A percentile compares a stretch with the other conserved stretches of the same genome.
These are phyloP conservation scores for Coemansia sp. DNA, from an alignment of 192 early-diverging fungal genomes.

Conservation along the genomic window DNA sequence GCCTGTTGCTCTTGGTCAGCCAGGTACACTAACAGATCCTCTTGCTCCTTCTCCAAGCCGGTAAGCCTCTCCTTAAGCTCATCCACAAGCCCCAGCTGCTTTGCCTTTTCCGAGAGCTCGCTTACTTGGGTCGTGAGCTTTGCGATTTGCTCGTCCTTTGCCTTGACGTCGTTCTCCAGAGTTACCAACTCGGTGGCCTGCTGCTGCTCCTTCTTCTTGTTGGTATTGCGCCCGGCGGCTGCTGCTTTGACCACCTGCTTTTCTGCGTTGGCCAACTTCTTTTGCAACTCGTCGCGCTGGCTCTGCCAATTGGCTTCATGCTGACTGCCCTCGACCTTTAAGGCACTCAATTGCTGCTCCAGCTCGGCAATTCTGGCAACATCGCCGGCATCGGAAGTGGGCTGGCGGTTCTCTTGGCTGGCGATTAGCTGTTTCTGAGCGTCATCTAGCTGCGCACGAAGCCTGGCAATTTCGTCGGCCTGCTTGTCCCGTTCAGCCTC, in stretches of 20 bases:
- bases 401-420: neutral
- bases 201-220: slow-evolving; percentile 57
- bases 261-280: slow-evolving; percentile 47
- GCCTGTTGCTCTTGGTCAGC: slow-evolving; percentile 80
- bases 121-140: slow-evolving; percentile 60
- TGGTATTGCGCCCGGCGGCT: slow-evolving; percentile 45
- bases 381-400: neutral
- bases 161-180: slow-evolving; percentile 21
- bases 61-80: slow-evolving; percentile 51
- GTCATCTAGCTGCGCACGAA: slow-evolving; percentile 16
- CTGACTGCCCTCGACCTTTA: slow-evolving; percentile 19
- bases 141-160: slow-evolving; percentile 50
- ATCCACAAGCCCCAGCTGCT: slow-evolving; percentile 22
- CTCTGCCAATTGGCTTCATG: slow-evolving; percentile 25
- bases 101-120: slow-evolving; percentile 57
- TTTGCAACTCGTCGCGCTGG: slow-evolving; percentile 38
- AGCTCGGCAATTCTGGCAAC: slow-evolving; percentile 23
- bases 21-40: slow-evolving; percentile 80
- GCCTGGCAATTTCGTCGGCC: slow-evolving; percentile 13
- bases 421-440: slow-evolving; percentile 12
- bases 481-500: slow-evolving; percentile 27
- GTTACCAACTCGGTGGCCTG: slow-evolving; percentile 32
- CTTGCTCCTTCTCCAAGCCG: slow-evolving; percentile 68
- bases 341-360: slow-evolving; percentile 25
- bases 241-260: slow-evolving; percentile 56